A percentile compares a stretch with the other conserved stretches of the same genome.
Evolutionary conservation across 352 stramenopile species (phyloP).

Genomic region (Phytopythium sindhum): DNA sequence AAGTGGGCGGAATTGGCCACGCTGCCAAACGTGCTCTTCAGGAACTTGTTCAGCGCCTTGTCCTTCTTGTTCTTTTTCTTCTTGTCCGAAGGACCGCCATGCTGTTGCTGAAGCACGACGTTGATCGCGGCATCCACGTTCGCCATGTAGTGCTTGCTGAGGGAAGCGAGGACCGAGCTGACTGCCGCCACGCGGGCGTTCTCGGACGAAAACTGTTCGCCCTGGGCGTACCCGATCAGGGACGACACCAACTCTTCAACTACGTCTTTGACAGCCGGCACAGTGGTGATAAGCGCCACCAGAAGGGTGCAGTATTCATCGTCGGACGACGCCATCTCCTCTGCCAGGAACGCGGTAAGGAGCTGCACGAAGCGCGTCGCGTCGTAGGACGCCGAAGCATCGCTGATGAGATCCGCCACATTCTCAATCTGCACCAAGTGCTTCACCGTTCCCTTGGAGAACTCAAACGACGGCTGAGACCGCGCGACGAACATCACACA

Average conservation of each 20-base stretch:
- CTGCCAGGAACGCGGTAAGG: slow-evolving; percentile 46
- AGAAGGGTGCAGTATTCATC: slow-evolving; percentile 44
- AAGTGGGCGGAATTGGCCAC: slow-evolving; percentile 80
- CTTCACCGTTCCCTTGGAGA: slow-evolving; percentile 56
- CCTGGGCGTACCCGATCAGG: slow-evolving; percentile 42
- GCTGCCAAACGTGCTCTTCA: slow-evolving; percentile 63
- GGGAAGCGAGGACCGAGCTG: slow-evolving; percentile 34
- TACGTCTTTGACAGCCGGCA: slow-evolving; percentile 44
- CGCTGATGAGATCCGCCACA: slow-evolving; percentile 53
- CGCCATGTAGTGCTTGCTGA: slow-evolving; percentile 60
- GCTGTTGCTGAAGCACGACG: slow-evolving; percentile 14
- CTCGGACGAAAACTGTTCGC: slow-evolving; percentile 34
- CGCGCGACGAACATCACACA: slow-evolving; percentile 75
- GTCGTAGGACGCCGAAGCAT: slow-evolving; percentile 71
- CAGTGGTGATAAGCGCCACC: slow-evolving; percentile 31
- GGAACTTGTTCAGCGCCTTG: slow-evolving; percentile 57
- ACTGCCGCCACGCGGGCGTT: slow-evolving; percentile 40
- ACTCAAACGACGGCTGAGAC: slow-evolving; percentile 61
- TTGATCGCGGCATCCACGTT: slow-evolving; percentile 47
- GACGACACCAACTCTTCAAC: slow-evolving; percentile 44
- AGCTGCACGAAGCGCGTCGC: slow-evolving; percentile 63
- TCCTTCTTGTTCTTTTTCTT: slow-evolving; percentile 38
- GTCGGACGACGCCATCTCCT: slow-evolving; percentile 29
- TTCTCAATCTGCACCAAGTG: slow-evolving; percentile 68
- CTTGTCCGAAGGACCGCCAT: slow-evolving; percentile 9